phyloP scores from a whole-genome alignment of 1,284 basidiomycete genomes.

The Trichosporon asahii region DNA sequence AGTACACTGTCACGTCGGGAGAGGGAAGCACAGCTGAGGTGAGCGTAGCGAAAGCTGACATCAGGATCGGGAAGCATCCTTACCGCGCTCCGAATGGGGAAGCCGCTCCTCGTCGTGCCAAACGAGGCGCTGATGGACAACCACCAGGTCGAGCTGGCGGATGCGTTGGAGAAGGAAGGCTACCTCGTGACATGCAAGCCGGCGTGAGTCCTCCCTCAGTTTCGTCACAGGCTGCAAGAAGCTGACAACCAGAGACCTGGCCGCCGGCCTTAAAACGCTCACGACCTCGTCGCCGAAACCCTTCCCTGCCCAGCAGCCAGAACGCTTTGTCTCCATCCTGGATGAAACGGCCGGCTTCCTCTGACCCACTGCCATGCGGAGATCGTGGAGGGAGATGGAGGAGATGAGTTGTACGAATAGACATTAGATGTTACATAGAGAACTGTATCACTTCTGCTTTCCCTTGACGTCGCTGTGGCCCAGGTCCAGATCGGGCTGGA shows the following conservation, averaged over 20 bases:
- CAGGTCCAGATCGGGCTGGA: slow-evolving; percentile 72
- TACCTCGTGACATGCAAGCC: slow-evolving; percentile 63
- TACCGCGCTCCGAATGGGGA: slow-evolving; percentile 68
- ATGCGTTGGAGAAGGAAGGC: slow-evolving; percentile 61
- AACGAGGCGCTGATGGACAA: slow-evolving; percentile 87
- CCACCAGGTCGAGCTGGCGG: slow-evolving; percentile 86
- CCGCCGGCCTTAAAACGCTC: slow-evolving; percentile 2
- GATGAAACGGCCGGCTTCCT: slow-evolving; percentile 22
- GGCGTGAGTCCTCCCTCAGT: slow-evolving; percentile 28
- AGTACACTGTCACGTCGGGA: slow-evolving; percentile 34
- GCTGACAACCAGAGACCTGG: slow-evolving; percentile 13
- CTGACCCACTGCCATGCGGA: neutral
- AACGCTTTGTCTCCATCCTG: slow-evolving; percentile 17
- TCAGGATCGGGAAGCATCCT: slow-evolving; percentile 91
- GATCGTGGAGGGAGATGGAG: neutral
- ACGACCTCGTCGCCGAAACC: slow-evolving; percentile 7
- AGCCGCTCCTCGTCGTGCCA: slow-evolving; percentile 79
- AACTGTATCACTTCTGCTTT: slow-evolving; percentile 4
- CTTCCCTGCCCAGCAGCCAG: slow-evolving; percentile 26
- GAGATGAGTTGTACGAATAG: neutral
- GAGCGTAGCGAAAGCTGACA: no score
- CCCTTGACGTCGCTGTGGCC: slow-evolving; percentile 70
- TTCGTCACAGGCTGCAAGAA: neutral
- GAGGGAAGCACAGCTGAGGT: no score
- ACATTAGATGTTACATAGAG: neutral